Evolutionary conservation across 257 asterid species (phyloP), one percentile per base, ranked within the genome.

Genomic region (Apocynum venetum): DNA sequence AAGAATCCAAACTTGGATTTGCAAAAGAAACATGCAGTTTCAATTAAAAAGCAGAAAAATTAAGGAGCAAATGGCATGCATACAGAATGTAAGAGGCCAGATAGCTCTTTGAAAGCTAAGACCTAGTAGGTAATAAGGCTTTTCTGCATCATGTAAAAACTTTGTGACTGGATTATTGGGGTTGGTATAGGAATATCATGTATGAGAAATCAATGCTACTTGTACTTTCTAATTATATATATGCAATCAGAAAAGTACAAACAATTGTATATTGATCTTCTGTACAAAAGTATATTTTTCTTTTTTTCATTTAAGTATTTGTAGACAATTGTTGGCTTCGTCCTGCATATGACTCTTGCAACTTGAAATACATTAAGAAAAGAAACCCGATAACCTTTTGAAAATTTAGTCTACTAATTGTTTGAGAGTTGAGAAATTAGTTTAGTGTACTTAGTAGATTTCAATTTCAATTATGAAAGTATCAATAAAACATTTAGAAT

Each of bases 11-110:
- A 73, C 43, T 92, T 68, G 97, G 98, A 76, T 91, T 94, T 89
- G 98, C 97, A 0, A 89, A 82, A 87, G 98, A 94, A 84, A 79
- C 81, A 35, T 92, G 98, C 86, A 86, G 82, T 80, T 89, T 87
- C 83, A 85, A 66, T 76, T 88, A 85, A 79, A 59, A 31, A 38
- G 41, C 13, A 63, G 20, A 19, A 71, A 12, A 49, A 49, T 12
- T 43, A 17, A 47, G 19, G 71, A 1, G 76, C 35, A 43, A 6
- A 15, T 74, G 53, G 55, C 20, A 14, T 25, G 55, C 25, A 12
- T 47, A 17, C 63, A 73, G 20, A 64, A 55, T 15, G 55, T n/a
- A 46, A 25, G 38, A 25, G 49, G 44, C 59, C 69, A 48, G 69
- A 6, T 10, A 67, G 68, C 36, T 36, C 19, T 55, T 46, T 75